Evolutionary conservation across 805 yeast species (phyloP).

Genomic region (Metschnikowia borealis): DNA sequence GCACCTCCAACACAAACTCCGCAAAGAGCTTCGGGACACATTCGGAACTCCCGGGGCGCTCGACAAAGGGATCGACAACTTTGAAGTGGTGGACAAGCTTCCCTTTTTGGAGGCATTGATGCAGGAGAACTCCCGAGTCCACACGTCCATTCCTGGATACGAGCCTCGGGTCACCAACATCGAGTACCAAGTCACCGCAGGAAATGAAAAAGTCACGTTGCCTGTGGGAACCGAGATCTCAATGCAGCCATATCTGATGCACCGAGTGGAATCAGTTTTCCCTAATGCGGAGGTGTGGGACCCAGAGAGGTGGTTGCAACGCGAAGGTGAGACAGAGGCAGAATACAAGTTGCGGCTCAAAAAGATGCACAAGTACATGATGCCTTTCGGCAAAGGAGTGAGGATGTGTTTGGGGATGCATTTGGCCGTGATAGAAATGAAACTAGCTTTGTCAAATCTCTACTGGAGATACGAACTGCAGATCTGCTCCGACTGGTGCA

Average conservation of each 20-base stretch:
- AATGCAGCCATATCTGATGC: conserved; percentile 64
- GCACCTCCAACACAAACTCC: conserved; percentile 44
- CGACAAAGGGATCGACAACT: conserved; percentile 21
- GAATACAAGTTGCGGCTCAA: conserved; percentile 35
- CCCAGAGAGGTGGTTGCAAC: conserved; percentile 63
- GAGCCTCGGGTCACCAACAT: conserved; percentile 54
- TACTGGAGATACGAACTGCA: conserved; percentile 45
- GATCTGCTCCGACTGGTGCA: conserved; percentile 45
- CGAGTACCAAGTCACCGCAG: conserved; percentile 19
- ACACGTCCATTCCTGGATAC: conserved; percentile 70
- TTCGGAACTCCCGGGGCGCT: conserved; percentile 29
- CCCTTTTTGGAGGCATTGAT: conserved; percentile 60
- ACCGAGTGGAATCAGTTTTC: conserved; percentile 48
- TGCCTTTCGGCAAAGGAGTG: conserved; percentile 71
- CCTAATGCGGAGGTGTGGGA: conserved; percentile 47
- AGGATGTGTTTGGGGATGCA: conserved; percentile 75
- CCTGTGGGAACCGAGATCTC: conserved; percentile 57
- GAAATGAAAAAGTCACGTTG: conserved; percentile 21
- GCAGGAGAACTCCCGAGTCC: conserved; percentile 57
- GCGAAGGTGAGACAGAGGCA: conserved; percentile 27
- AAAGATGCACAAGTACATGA: conserved; percentile 49
- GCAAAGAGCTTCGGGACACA: conserved; percentile 39
- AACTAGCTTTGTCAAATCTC: conserved; percentile 49
- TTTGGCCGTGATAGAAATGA: conserved; percentile 63
- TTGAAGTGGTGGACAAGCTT: conserved; percentile 47